Percentiles rank a stretch among this genome's conserved stretches.
phyloP scores from a whole-genome alignment of 2,329 filamentous ascomycete species.

The Botrytis squamosa region DNA sequence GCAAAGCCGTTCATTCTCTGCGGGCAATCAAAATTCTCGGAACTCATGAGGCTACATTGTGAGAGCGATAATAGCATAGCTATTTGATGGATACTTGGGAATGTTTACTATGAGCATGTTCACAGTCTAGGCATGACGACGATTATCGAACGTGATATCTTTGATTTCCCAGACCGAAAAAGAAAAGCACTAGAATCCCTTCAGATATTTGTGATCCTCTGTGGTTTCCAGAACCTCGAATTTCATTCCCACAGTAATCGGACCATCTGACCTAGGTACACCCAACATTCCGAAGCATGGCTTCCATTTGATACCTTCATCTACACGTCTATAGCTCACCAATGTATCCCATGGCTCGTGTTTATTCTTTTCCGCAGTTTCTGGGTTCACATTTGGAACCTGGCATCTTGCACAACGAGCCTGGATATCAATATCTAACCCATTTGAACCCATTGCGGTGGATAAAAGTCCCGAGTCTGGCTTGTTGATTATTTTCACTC shows the following conservation, averaged over 20 bases:
- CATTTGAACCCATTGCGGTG: constrained; percentile 16
- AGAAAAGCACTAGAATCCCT: constrained; percentile 26
- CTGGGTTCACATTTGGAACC: constrained; percentile 67
- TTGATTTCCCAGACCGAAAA: not conserved
- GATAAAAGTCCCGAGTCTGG: constrained; percentile 8
- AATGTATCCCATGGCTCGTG: constrained; percentile 59
- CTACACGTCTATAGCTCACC: constrained; percentile 57
- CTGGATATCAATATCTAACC: constrained; percentile 53
- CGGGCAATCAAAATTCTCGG: too few relatives aligned
- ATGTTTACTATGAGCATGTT: not conserved
- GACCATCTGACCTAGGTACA: constrained; percentile 55
- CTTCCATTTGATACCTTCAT: constrained; percentile 61
- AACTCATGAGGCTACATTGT: not conserved
- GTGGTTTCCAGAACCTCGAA: constrained; percentile 59
- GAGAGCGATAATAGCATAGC: not conserved
- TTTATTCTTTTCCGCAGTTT: constrained; percentile 32
- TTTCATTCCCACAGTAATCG: constrained; percentile 56
- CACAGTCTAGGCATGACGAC: not conserved
- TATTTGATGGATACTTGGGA: not conserved
- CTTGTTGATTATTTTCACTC: constrained; percentile 46
- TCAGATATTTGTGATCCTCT: constrained; percentile 54
- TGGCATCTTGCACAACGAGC: constrained; percentile 69
- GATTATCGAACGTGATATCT: not conserved
- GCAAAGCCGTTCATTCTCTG: too few relatives aligned
- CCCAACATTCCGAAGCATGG: constrained; percentile 68